phyloP scores from a whole-genome alignment of 1,139 yeast species.

The Petasospora rhodanensis region DNA sequence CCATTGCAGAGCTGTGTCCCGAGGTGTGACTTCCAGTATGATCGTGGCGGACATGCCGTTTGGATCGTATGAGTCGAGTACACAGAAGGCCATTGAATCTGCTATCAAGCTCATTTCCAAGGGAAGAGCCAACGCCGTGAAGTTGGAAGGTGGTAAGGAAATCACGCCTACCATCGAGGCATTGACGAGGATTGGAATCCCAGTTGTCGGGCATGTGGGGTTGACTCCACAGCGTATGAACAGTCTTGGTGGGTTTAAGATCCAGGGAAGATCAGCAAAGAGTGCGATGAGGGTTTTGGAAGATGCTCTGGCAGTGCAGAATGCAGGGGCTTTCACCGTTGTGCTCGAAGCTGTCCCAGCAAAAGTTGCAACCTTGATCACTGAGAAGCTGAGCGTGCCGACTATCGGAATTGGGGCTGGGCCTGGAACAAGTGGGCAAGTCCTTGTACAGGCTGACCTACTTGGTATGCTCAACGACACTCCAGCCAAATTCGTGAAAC shows the following conservation, averaged over 20 bases:
- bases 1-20: conserved; percentile 68
- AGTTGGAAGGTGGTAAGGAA: conserved; percentile 80
- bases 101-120: conserved; percentile 58
- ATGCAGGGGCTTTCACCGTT: conserved; percentile 72
- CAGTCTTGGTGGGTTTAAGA: conserved; percentile 78
- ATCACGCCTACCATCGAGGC: conserved; percentile 45
- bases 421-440: conserved; percentile 78
- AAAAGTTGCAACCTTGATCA: conserved; percentile 61
- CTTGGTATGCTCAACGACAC: conserved; percentile 66
- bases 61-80: conserved; percentile 72
- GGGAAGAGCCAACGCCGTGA: conserved; percentile 68
- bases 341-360: conserved; percentile 87
- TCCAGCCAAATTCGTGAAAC: conserved; percentile 73
- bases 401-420: conserved; percentile 98
- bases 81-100: conserved; percentile 59
- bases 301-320: conserved; percentile 67
- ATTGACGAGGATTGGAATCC: conserved; percentile 67
- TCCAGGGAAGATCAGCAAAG: conserved; percentile 63
- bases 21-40: conserved; percentile 65
- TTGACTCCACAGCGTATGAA: conserved; percentile 86
- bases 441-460: conserved; percentile 80
- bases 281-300: conserved; percentile 56
- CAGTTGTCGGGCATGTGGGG: conserved; percentile 91
- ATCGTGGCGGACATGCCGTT: conserved; percentile 87
- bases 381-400: conserved; percentile 59